Evolutionary conservation across 495 filamentous ascomycete genomes (phyloP).

Genomic region (Pseudomonodictys pantanalensis): DNA sequence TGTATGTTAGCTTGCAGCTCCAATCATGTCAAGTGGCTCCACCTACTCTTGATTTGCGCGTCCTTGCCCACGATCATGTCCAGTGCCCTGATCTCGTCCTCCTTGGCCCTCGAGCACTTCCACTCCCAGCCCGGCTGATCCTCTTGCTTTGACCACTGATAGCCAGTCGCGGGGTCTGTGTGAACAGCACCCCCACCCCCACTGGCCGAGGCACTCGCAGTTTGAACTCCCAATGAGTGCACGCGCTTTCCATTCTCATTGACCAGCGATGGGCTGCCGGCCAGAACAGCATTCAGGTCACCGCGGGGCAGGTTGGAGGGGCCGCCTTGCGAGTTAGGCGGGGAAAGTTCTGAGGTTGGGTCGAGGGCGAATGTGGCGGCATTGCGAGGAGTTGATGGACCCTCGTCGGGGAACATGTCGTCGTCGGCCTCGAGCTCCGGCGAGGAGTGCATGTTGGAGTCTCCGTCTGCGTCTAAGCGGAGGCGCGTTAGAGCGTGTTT

Average conservation of each 20-base stretch:
- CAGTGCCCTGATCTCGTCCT: slow-evolving; percentile 38
- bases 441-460: slow-evolving; percentile 54
- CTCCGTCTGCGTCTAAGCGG: slow-evolving; percentile 50
- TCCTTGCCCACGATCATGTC: slow-evolving; percentile 39
- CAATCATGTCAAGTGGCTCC: background rate
- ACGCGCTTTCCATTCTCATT: slow-evolving; percentile 41
- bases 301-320: slow-evolving; percentile 21
- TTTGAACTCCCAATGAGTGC: too few relatives aligned
- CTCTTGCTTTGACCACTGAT: slow-evolving; percentile 42
- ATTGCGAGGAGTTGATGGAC: slow-evolving; percentile 23
- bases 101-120: slow-evolving; percentile 49
- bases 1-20: background rate
- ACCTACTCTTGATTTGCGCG: slow-evolving; percentile 39
- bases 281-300: slow-evolving; percentile 3
- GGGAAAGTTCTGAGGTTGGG: slow-evolving; percentile 49
- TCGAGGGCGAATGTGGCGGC: slow-evolving; percentile 3
- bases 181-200: background rate
- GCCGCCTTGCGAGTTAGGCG: slow-evolving; percentile 51
- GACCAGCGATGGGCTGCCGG: slow-evolving; percentile 18
- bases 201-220: background rate
- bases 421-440: slow-evolving; percentile 44
- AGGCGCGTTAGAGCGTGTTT: background rate
- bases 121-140: slow-evolving; percentile 51
- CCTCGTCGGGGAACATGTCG: slow-evolving; percentile 39
- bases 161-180: slow-evolving; percentile 36